These are phyloP conservation scores for Lunasporangiospora selenospora DNA, from an alignment of 192 early-diverging fungal genomes.

Conservation along the genomic window DNA sequence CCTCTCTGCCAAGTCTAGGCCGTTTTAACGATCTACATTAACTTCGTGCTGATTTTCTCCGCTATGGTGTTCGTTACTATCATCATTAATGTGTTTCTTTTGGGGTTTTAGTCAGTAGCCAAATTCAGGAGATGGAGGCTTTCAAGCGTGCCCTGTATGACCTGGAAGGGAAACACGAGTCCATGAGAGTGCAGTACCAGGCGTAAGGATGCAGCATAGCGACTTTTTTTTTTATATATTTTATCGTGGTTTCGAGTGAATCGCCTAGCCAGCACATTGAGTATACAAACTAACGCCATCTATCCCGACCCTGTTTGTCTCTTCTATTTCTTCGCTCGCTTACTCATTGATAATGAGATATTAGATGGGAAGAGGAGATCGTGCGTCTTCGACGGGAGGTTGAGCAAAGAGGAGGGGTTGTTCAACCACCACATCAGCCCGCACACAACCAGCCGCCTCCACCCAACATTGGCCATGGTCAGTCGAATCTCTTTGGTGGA, in stretches of 20 bases:
- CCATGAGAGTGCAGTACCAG: conserved; percentile 78
- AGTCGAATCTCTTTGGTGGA: conserved; percentile 62
- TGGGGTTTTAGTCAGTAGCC: conserved; percentile 66
- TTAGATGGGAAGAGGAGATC: conserved; percentile 86
- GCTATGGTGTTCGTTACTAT: not conserved
- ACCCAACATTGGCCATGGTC: conserved; percentile 68
- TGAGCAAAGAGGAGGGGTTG: conserved; percentile 71
- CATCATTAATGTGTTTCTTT: conserved; percentile 11
- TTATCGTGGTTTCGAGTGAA: not conserved
- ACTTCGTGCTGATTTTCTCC: not conserved
- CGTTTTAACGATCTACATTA: not conserved
- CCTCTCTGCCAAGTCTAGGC: not conserved
- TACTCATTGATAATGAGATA: too few species aligned
- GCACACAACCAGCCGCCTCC: conserved; percentile 64
- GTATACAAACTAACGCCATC: too few species aligned
- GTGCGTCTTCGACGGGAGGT: conserved; percentile 80
- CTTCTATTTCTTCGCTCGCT: too few species aligned
- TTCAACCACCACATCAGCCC: conserved; percentile 52
- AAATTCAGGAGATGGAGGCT: conserved; percentile 80
- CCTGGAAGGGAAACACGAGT: conserved; percentile 82
- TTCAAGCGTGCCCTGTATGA: conserved; percentile 82
- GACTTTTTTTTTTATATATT: not conserved
- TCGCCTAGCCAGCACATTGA: too few species aligned
- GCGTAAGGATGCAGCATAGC: conserved; percentile 9
- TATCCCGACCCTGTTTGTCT: too few species aligned